A percentile compares a stretch with the other conserved stretches of the same genome.
These are phyloP conservation scores for Myriosclerotinia duriaeana DNA, from an alignment of 2,329 filamentous ascomycete species.

Conservation along the genomic window DNA sequence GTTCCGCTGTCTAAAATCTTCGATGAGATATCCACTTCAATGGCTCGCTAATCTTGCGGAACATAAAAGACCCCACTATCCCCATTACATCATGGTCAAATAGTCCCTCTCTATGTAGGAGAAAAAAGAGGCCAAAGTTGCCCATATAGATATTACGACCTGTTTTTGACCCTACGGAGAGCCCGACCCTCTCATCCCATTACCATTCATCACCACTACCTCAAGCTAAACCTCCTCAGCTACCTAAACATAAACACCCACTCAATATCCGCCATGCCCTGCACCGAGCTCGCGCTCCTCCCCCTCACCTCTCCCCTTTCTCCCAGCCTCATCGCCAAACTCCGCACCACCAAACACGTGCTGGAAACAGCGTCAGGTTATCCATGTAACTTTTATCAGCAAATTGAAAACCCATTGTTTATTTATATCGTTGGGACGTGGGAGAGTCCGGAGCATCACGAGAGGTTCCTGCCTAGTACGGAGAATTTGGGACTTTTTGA, in stretches of 20 bases:
- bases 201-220: no score
- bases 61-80: no score
- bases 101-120: no score
- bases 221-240: no score
- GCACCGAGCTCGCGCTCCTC: slow-evolving; percentile 8
- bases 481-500: slow-evolving; percentile 45
- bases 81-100: no score
- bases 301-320: slow-evolving; percentile 11
- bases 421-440: slow-evolving; percentile 50
- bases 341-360: neutral
- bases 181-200: no score
- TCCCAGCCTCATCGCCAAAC: neutral
- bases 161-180: no score
- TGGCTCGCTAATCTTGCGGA: no score
- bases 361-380: slow-evolving; percentile 39
- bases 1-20: no score
- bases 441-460: slow-evolving; percentile 46
- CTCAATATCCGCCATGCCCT: neutral
- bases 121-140: no score
- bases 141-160: no score
- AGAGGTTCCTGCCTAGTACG: slow-evolving; percentile 45
- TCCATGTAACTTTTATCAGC: slow-evolving; percentile 44
- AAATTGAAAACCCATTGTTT: slow-evolving; percentile 46
- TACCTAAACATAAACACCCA: neutral
- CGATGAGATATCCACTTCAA: no score